Base-by-base conservation (phyloP, 495 filamentous ascomycete genomes). In the Bombardia bombarda region DNA sequence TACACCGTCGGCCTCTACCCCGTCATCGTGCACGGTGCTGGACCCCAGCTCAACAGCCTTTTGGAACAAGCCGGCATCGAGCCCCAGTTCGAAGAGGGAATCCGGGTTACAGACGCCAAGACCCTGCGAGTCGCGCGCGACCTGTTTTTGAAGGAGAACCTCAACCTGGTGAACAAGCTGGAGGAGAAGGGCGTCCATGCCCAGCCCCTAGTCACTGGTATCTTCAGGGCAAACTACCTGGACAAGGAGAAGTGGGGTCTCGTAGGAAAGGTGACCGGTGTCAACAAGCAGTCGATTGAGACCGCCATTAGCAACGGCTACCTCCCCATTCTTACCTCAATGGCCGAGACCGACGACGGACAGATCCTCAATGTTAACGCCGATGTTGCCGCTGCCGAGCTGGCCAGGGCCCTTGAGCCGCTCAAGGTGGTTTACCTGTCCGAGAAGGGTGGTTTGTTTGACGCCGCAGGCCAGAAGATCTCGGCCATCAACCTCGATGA, bases 341-440 rank as follows among this genome's bases (percentile, higher is more conserved):
- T 96, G 85, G 93, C 90, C 8, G 93, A 97, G 70, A 89, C 85
- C 32, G 75, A 79, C 38, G 88, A 94, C 47, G 93, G 93, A 12
- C 92, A 96, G 67, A 83, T 97, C 14, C 72, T 98, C 34, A 98
- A 98, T 54, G 92, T 98, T 63, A 98, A 98, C 60, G 92, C 92
- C 39, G 92, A 98, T 62, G 88, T 96, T 37, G 90, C 90, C 20
- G 92, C 92, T 23, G 90, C 88, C 53, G 93, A 96, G 63, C 68
- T 98, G 38, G 92, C 92, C 30, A 80, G 86, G 38, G 78, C 86
- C 42, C 67, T 98, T 46, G 85, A 97, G 67, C 92, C 92, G 23
- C 69, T 97, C 53, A 98, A 98, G 80, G 94, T 97, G 35, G 90
- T 98, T 36, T 98, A 96, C 65, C 79, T 98, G 16, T 93, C 88